Percentiles rank a stretch among this genome's conserved stretches.
Evolutionary conservation across 2,329 filamentous ascomycete genomes (phyloP).

Genomic region (Claviceps pazoutovae): DNA sequence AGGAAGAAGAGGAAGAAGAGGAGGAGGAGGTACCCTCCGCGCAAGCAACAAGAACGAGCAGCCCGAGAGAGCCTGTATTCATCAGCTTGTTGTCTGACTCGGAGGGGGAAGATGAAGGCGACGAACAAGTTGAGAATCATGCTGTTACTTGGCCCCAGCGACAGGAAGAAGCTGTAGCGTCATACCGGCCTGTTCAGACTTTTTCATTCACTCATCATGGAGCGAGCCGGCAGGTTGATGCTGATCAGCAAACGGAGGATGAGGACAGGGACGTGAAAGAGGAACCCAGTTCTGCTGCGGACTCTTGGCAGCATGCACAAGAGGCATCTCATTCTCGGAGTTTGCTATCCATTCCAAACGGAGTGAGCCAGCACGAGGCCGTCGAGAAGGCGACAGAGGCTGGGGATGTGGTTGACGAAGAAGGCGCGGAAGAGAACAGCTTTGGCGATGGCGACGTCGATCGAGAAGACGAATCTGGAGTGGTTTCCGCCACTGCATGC

Average conservation of each 20-base stretch:
- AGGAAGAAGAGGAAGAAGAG: slow-evolving; percentile 8
- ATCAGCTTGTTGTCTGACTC: slow-evolving; percentile 35
- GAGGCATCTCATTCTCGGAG: background rate
- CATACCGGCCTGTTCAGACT: too few relatives aligned
- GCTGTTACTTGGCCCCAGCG: too few relatives aligned
- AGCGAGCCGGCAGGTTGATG: too few relatives aligned
- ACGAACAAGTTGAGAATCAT: background rate
- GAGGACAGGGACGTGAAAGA: background rate
- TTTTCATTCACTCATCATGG: too few relatives aligned
- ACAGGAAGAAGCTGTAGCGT: background rate
- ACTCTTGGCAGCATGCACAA: background rate
- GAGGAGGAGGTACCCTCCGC: slow-evolving; percentile 1
- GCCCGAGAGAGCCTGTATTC: slow-evolving; percentile 24
- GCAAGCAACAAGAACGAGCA: slow-evolving; percentile 5
- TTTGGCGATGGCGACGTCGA: background rate
- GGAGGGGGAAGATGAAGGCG: background rate
- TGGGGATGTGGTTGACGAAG: background rate
- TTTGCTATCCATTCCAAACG: background rate
- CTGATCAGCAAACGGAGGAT: background rate
- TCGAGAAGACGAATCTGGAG: background rate
- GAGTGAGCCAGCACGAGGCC: background rate
- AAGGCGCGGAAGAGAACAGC: background rate
- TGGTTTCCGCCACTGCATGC: background rate
- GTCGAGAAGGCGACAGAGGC: background rate
- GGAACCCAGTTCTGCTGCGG: background rate